phyloP scores from a whole-genome alignment of 352 stramenopile species.

The Peronosclerospora sorghi region DNA sequence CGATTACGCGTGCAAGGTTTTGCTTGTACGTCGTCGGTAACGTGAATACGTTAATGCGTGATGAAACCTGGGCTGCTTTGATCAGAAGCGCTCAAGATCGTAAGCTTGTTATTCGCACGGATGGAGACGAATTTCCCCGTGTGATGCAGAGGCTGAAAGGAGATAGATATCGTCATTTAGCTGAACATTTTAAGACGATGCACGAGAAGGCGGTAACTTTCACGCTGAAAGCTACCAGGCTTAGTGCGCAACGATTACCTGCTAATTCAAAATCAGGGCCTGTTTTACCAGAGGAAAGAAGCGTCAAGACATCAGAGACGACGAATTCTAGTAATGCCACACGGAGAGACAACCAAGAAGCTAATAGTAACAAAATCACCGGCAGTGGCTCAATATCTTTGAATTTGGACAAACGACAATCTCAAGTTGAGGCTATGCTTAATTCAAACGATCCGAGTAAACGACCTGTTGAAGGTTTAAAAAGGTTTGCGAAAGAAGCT shows the following conservation, averaged over 20 bases:
- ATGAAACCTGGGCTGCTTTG: constrained; percentile 72
- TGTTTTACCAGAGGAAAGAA: background rate
- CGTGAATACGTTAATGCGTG: constrained; percentile 54
- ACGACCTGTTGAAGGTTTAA: constrained; percentile 10
- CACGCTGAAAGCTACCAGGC: constrained; percentile 6
- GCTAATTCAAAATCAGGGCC: constrained; percentile 4
- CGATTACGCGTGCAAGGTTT: constrained; percentile 82
- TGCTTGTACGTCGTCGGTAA: constrained; percentile 84
- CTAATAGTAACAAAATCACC: constrained; percentile 1
- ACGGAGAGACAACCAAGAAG: constrained; percentile 1
- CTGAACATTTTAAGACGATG: constrained; percentile 56
- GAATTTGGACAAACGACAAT: constrained; percentile 2
- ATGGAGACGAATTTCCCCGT: constrained; percentile 27
- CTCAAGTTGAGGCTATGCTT: background rate
- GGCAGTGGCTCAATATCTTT: background rate
- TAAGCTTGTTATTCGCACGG: constrained; percentile 48
- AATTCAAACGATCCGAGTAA: constrained; percentile 1
- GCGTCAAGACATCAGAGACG: background rate
- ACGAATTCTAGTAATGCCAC: background rate
- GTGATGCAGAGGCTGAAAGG: constrained; percentile 32
- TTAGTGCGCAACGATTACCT: constrained; percentile 1
- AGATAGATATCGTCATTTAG: constrained; percentile 27
- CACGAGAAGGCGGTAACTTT: constrained; percentile 36
- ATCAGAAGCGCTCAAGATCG: constrained; percentile 61
- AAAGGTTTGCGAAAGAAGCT: constrained; percentile 7